Percentiles rank a stretch among this genome's conserved stretches.
phyloP scores from a whole-genome alignment of 1,139 yeast species.

The Nakaseomyces sp. region DNA sequence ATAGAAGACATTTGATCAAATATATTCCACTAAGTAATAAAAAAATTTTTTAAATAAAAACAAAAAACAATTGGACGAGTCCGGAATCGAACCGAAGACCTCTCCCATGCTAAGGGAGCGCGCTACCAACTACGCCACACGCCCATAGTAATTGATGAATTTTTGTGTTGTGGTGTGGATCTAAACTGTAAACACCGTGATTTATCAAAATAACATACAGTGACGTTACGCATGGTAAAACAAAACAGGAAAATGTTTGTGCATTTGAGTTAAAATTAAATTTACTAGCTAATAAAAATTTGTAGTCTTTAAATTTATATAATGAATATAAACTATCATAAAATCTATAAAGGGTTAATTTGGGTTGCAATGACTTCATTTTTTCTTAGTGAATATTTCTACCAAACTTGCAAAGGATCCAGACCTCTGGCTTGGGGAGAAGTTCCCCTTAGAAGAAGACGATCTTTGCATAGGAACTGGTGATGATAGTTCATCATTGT shows the following conservation, averaged over 20 bases:
- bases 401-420: constrained; percentile 18
- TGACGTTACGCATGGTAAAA: no score
- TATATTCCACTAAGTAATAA: neutral
- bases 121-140: constrained; percentile 93
- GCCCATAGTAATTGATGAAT: constrained; percentile 38
- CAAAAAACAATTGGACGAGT: constrained; percentile 59
- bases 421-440: constrained; percentile 11
- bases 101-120: constrained; percentile 86
- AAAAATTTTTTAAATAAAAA: neutral
- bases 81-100: constrained; percentile 89
- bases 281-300: no score
- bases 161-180: no score
- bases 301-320: neutral
- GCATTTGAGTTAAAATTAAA: no score
- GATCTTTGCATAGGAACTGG: neutral
- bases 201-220: no score
- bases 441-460: constrained; percentile 6
- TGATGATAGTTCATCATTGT: constrained; percentile 10
- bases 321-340: neutral
- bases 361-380: neutral
- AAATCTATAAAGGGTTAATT: neutral
- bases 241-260: no score
- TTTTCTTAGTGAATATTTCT: constrained; percentile 13
- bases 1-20: neutral
- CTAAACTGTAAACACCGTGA: no score